A percentile compares a stretch with the other conserved stretches of the same genome.
Conservation (phyloP, 106 monocot genomes). For the Ottelia alismoides region DNA sequence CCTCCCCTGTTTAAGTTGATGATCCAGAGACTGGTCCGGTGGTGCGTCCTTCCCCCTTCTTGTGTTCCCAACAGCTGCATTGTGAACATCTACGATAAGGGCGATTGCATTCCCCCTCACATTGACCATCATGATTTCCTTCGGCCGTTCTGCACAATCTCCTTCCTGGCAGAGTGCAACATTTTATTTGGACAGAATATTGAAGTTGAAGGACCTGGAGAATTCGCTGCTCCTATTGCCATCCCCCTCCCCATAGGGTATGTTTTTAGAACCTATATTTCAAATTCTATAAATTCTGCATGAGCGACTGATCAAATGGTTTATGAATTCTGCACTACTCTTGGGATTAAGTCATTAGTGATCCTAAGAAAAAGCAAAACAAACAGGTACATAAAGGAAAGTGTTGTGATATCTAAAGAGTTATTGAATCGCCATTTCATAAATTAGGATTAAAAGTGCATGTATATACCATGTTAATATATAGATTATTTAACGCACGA, state of each 20-base stretch:
- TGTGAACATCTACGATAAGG: conserved; percentile 77
- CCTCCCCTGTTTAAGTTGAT: conserved; percentile 73
- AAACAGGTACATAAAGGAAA: too few species aligned
- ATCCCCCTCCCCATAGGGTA: conserved; percentile 81
- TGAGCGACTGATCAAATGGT: too few species aligned
- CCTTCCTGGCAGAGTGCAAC: conserved; percentile 78
- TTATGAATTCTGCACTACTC: too few species aligned
- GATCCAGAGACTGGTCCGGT: conserved; percentile 54
- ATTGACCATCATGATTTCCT: conserved; percentile 84
- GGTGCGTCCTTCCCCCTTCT: conserved; percentile 63
- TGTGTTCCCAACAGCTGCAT: conserved; percentile 85
- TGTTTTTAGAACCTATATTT: too few species aligned
- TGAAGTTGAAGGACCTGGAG: conserved; percentile 33
- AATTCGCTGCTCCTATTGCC: conserved; percentile 37
- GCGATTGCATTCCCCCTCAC: conserved; percentile 88
- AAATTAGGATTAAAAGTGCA: too few species aligned
- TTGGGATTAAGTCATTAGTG: too few species aligned
- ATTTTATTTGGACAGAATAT: conserved; percentile 65
- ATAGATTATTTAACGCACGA: too few species aligned
- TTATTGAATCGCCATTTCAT: too few species aligned
- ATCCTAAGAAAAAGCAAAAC: too few species aligned
- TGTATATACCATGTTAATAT: too few species aligned
- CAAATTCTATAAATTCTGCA: too few species aligned
- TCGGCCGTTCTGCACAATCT: conserved; percentile 70
- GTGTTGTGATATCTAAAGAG: too few species aligned